Base-by-base conservation (phyloP, 441 rosid genomes). In the Pelargonium citronellum region DNA sequence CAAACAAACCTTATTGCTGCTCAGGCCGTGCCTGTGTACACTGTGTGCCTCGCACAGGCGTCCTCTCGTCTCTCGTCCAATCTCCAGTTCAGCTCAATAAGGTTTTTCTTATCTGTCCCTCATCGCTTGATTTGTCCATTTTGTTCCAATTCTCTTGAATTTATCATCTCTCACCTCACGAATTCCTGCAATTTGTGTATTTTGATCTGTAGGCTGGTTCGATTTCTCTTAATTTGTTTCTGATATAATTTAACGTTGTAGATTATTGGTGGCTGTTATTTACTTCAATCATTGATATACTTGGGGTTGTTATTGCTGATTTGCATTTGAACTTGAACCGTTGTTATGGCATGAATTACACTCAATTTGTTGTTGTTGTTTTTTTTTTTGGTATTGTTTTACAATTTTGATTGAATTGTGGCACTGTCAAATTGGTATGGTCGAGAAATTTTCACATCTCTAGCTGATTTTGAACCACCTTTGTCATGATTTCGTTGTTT, bases 51-150 rank as follows among this genome's bases (percentile, higher is more conserved):
- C 63, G 30, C 17, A 57, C 63, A 58, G 10, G 63, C 63, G 63
- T 58, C 64, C 64, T 58, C 64, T 58, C 6, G 37, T 30, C 37
- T 30, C 37, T 30, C 37, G 37, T 30, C 37, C 37, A 30, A 30
- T 30, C 64, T 58, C 64, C 6, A 20, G 20, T 58, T 19, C 30
- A 58, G 64, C 64, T 58, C 64, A 13, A 58, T 9, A 57, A 58
- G 64, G 64, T 20, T 19, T 57, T 17, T 57, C n/a, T 46, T 57
- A 11, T 57, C 63, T 57, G 27, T 57, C 19, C 63, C 20, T 57
- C 63, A 7, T 17, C 30, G 27, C 27, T 58, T 58, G 63, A 19
- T 58, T 58, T 57, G 9, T 55, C 6, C 8, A 2, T 17, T 58
- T 20, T 13, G 63, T 58, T 58, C 4, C 27, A 27, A 58, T 58